Percentiles rank a stretch among this genome's conserved stretches.
phyloP scores from a whole-genome alignment of 306 rosid genomes.

The Pterocarpus macrocarpus region DNA sequence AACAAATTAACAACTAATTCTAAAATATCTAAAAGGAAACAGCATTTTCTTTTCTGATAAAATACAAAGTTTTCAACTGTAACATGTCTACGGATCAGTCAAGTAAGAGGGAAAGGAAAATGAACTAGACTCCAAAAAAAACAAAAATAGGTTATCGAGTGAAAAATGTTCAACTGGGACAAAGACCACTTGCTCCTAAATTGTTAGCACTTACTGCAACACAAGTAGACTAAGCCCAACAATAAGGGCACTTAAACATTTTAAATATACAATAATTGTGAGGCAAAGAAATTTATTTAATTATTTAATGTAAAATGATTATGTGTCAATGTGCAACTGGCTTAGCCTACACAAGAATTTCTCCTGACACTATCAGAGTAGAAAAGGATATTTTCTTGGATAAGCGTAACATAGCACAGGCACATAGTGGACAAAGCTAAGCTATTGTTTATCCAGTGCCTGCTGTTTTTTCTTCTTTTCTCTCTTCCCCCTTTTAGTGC shows the following conservation, averaged over 20 bases:
- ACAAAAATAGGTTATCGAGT: slow-evolving; percentile 6
- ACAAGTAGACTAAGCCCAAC: neutral
- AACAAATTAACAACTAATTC: neutral
- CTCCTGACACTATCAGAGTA: neutral
- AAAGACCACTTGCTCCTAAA: slow-evolving; percentile 9
- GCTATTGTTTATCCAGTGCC: neutral
- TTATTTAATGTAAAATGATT: neutral
- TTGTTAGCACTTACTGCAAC: neutral
- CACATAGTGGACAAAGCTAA: neutral
- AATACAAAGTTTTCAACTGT: slow-evolving; percentile 25
- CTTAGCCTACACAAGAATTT: neutral
- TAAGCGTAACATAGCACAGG: neutral
- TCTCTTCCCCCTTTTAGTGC: neutral
- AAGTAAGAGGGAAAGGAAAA: neutral
- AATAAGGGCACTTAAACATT: neutral
- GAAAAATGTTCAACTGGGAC: slow-evolving; percentile 3
- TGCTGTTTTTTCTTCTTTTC: neutral
- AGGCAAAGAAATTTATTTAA: neutral
- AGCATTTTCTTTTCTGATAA: neutral
- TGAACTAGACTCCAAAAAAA: neutral
- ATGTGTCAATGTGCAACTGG: neutral
- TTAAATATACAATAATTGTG: neutral
- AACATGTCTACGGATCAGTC: neutral
- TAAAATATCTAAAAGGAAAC: slow-evolving; percentile 1
- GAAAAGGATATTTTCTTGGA: neutral